A percentile compares a stretch with the other conserved stretches of the same genome.
Evolutionary conservation across 2,329 filamentous ascomycete species (phyloP).

Genomic region (Beauveria sp.): DNA sequence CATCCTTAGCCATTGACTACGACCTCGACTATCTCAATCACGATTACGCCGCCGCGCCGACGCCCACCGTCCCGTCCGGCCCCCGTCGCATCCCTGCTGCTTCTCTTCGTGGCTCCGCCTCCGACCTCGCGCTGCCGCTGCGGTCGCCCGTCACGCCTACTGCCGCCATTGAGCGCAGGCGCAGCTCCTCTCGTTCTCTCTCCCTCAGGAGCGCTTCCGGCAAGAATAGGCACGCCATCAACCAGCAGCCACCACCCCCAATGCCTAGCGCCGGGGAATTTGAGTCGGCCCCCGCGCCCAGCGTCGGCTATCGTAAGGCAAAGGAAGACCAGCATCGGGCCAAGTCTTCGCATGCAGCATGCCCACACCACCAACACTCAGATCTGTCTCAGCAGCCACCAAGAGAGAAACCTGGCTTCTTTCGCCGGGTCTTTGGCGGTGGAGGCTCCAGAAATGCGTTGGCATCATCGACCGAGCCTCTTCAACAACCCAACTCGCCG

Average conservation of each 20-base stretch:
- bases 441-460: conserved; percentile 53
- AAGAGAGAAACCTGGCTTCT: conserved; percentile 79
- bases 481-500: background rate
- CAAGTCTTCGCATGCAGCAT: conserved; percentile 33
- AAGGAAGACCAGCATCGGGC: conserved; percentile 33
- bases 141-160: background rate
- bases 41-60: conserved; percentile 8
- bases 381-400: conserved; percentile 26
- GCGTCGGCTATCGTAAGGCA: conserved; percentile 51
- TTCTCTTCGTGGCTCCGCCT: background rate
- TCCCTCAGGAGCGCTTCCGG: conserved; percentile 3
- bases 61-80: conserved; percentile 1
- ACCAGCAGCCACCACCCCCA: conserved; percentile 15
- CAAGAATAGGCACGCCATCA: background rate
- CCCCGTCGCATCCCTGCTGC: background rate
- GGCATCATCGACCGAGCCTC: conserved; percentile 19
- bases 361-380: conserved; percentile 35
- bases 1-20: conserved; percentile 13
- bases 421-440: conserved; percentile 78
- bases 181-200: conserved; percentile 1
- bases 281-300: conserved; percentile 50
- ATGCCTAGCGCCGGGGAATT: conserved; percentile 29
- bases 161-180: background rate
- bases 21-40: conserved; percentile 7
- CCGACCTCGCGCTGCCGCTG: background rate